Percentiles rank a stretch among this genome's conserved stretches.
phyloP scores from a whole-genome alignment of 257 asterid species.

The Linderniella brevidens region DNA sequence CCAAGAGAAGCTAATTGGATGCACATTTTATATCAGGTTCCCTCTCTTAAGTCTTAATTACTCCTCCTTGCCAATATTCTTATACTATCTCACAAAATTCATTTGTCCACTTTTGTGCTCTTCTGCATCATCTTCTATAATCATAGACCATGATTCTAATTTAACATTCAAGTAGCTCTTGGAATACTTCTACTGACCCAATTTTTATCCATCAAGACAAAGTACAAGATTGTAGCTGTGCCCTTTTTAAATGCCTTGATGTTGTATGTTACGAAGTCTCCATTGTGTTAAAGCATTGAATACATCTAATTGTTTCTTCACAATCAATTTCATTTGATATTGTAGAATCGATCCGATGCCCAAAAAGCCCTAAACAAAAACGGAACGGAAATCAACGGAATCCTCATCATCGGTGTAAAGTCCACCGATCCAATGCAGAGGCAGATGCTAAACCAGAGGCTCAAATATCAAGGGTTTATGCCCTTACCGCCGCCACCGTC shows the following conservation, averaged over 20 bases:
- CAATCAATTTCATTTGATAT: background rate
- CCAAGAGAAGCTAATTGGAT: slow-evolving; percentile 97
- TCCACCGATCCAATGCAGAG: slow-evolving; percentile 76
- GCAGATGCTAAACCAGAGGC: slow-evolving; percentile 50
- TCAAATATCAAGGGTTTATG: slow-evolving; percentile 66
- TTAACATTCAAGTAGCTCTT: too few relatives aligned
- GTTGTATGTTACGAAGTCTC: too few relatives aligned
- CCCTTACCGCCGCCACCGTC: slow-evolving; percentile 41
- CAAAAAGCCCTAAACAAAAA: slow-evolving; percentile 77
- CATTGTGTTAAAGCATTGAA: too few relatives aligned
- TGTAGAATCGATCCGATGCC: slow-evolving; percentile 77
- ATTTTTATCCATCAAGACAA: too few relatives aligned
- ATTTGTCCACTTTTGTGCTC: slow-evolving; percentile 2
- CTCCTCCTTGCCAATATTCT: slow-evolving; percentile 5
- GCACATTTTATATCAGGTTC: slow-evolving; percentile 90
- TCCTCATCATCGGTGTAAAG: slow-evolving; percentile 85
- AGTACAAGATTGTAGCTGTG: too few relatives aligned
- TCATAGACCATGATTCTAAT: too few relatives aligned
- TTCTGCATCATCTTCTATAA: background rate
- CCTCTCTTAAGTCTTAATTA: slow-evolving; percentile 7
- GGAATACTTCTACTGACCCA: too few relatives aligned
- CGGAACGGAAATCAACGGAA: slow-evolving; percentile 74
- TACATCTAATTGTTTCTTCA: too few relatives aligned
- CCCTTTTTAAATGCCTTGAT: too few relatives aligned
- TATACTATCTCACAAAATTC: background rate